Percentiles rank a stretch among this genome's conserved stretches.
phyloP scores from a whole-genome alignment of 176 grass and related monocot species.

The Triticum dicoccoides region DNA sequence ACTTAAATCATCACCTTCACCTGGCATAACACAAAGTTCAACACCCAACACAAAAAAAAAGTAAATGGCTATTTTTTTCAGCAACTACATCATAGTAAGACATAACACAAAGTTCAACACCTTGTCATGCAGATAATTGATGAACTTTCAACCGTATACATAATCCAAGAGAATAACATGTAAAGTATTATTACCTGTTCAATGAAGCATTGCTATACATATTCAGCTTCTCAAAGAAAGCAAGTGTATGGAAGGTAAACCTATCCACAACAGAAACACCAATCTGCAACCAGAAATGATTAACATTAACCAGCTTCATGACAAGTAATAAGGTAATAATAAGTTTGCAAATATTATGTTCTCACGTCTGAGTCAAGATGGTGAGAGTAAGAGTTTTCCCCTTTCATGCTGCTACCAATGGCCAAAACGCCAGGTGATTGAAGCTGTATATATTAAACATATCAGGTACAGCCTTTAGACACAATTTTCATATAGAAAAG shows the following conservation, averaged over 20 bases:
- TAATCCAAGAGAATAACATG: background rate
- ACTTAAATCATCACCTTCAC: background rate
- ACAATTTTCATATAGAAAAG: background rate
- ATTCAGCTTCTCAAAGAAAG: slow-evolving; percentile 97
- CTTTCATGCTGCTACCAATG: slow-evolving; percentile 97
- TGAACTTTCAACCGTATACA: background rate
- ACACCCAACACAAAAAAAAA: background rate
- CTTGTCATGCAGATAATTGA: background rate
- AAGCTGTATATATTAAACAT: slow-evolving; percentile 53
- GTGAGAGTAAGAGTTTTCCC: slow-evolving; percentile 99
- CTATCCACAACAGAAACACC: slow-evolving; percentile 99
- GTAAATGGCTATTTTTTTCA: background rate
- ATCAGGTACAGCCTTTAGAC: slow-evolving; percentile 6
- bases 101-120: background rate
- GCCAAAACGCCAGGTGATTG: slow-evolving; percentile 93
- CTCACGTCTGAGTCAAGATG: slow-evolving; percentile 99
- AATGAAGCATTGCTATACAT: slow-evolving; percentile 99
- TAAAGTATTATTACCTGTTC: slow-evolving; percentile 61
- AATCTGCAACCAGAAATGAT: slow-evolving; percentile 56
- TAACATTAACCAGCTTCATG: slow-evolving; percentile 13
- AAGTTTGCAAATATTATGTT: slow-evolving; percentile 12
- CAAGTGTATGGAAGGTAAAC: slow-evolving; percentile 96
- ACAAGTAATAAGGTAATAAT: slow-evolving; percentile 1
- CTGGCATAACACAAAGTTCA: slow-evolving; percentile 2
- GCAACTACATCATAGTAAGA: background rate